These are phyloP conservation scores for Naganishia sp. DNA, from an alignment of 1,284 basidiomycete species.

Conservation along the genomic window DNA sequence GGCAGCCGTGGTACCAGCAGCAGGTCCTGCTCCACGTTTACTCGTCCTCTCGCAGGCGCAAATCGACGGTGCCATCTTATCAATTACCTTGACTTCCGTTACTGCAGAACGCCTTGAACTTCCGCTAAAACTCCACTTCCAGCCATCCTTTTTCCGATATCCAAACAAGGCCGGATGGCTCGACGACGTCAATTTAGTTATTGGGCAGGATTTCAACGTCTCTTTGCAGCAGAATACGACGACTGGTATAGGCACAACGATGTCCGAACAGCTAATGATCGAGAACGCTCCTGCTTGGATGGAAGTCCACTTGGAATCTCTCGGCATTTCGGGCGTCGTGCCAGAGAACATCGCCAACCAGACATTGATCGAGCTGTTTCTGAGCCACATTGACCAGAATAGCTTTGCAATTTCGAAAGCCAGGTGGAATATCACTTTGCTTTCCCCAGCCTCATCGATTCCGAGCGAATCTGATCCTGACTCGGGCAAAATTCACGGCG, in stretches of 20 bases:
- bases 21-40: neutral
- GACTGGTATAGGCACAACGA: neutral
- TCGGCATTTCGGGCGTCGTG: neutral
- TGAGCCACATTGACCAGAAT: constrained; percentile 9
- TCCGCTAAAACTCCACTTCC: constrained; percentile 1
- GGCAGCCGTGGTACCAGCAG: neutral
- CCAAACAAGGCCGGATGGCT: neutral
- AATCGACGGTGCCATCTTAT: neutral
- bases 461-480: neutral
- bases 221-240: constrained; percentile 9
- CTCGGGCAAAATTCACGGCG: neutral
- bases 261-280: neutral
- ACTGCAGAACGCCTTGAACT: constrained; percentile 13
- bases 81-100: neutral
- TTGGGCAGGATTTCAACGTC: constrained; percentile 9
- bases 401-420: constrained; percentile 11
- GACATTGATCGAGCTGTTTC: neutral
- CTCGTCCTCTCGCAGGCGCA: neutral
- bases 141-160: constrained; percentile 15
- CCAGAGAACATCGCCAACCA: neutral
- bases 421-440: constrained; percentile 14
- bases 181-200: neutral
- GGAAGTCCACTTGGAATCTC: neutral
- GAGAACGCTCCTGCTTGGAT: constrained; percentile 10
- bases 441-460: neutral